Conservation (phyloP, 495 filamentous ascomycete genomes). For the Terfezia claveryi region DNA sequence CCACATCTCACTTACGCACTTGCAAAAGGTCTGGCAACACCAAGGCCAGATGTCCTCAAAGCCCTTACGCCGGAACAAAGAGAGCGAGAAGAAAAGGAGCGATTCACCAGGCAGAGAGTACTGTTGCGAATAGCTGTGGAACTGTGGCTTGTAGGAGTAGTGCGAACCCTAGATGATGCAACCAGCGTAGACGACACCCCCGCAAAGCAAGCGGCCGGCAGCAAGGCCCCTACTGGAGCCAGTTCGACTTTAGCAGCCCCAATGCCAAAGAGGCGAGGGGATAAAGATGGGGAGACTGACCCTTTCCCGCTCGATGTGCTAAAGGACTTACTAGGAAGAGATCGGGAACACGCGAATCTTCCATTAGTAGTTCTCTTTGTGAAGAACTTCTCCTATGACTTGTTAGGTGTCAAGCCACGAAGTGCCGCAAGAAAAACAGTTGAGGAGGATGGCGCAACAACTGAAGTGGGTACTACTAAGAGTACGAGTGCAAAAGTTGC, state of each 20-base stretch:
- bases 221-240: constrained; percentile 16
- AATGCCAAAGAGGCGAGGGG: constrained; percentile 15
- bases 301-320: constrained; percentile 90
- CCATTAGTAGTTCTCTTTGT: constrained; percentile 84
- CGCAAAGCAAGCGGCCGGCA: constrained; percentile 32
- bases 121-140: constrained; percentile 82
- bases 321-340: constrained; percentile 84
- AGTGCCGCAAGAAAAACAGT: constrained; percentile 53
- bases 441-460: constrained; percentile 61
- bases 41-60: constrained; percentile 71
- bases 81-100: constrained; percentile 91
- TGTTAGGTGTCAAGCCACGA: constrained; percentile 49
- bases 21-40: constrained; percentile 76
- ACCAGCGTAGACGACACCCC: constrained; percentile 62
- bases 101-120: constrained; percentile 62
- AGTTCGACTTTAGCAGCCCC: constrained; percentile 20
- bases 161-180: constrained; percentile 77
- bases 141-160: constrained; percentile 77
- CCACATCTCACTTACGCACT: constrained; percentile 80
- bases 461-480: constrained; percentile 2
- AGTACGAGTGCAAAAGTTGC: constrained; percentile 25
- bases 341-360: constrained; percentile 77
- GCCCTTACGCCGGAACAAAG: constrained; percentile 52
- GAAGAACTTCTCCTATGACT: constrained; percentile 90
- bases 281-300: constrained; percentile 26